Conservation (phyloP, 2,329 filamentous ascomycete species). For the Capronia americana region DNA sequence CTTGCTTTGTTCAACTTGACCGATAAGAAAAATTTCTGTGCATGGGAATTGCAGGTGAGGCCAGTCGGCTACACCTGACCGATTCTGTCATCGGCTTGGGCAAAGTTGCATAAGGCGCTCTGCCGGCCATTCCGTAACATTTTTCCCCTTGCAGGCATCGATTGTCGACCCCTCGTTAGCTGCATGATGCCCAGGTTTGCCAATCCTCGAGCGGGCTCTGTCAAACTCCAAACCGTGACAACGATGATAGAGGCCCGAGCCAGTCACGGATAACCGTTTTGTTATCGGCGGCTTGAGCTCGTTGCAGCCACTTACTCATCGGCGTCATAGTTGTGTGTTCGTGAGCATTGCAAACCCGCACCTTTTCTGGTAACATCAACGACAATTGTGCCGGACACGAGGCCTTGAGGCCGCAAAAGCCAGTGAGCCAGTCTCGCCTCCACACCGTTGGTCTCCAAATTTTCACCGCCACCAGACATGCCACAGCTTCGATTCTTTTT, state of each 20-base stretch:
- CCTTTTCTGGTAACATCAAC: slow-evolving; percentile 29
- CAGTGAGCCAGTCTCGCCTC: slow-evolving; percentile 13
- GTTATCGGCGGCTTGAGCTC: slow-evolving; percentile 10
- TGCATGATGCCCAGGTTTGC: background rate
- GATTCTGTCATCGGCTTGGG: background rate
- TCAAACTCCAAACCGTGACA: background rate
- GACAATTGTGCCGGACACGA: background rate
- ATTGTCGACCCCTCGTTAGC: slow-evolving; percentile 8
- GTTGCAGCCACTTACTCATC: slow-evolving; percentile 4
- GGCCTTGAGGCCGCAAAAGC: too few species aligned
- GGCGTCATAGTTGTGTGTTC: background rate
- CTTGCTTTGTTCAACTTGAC: background rate
- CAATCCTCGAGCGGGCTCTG: background rate
- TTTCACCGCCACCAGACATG: slow-evolving; percentile 22
- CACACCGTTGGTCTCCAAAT: slow-evolving; percentile 5
- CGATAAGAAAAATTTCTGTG: background rate
- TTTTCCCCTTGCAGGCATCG: slow-evolving; percentile 34
- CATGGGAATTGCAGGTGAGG: background rate
- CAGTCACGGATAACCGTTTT: slow-evolving; percentile 11
- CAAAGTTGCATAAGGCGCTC: background rate
- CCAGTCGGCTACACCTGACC: slow-evolving; percentile 1
- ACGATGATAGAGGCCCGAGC: background rate
- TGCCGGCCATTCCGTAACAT: slow-evolving; percentile 3
- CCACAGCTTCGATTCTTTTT: slow-evolving; percentile 10
- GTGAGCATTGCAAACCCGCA: slow-evolving; percentile 12